These are phyloP conservation scores for Alternaria rosae DNA, from an alignment of 2,329 filamentous ascomycete species.

Conservation along the genomic window DNA sequence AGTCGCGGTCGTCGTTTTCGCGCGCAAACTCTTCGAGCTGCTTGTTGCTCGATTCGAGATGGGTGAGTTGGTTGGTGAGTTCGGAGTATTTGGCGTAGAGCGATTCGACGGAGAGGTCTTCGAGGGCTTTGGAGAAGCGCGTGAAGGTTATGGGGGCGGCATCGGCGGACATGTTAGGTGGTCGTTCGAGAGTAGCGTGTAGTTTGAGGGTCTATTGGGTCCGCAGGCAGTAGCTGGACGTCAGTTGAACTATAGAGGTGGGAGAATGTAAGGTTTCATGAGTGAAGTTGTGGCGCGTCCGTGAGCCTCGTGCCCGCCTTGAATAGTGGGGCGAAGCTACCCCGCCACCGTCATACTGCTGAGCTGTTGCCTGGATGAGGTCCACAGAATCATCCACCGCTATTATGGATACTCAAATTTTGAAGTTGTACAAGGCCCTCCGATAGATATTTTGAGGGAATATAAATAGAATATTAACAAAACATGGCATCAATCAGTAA, in stretches of 20 bases:
- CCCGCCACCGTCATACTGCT: not conserved
- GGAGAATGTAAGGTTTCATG: not conserved
- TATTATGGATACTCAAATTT: not conserved
- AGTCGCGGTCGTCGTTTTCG: slow-evolving; percentile 69
- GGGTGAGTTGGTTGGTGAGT: slow-evolving; percentile 75
- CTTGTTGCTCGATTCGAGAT: slow-evolving; percentile 76
- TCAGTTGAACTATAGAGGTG: not conserved
- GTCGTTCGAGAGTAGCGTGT: not conserved
- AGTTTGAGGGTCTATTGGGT: not conserved
- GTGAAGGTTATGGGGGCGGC: slow-evolving; percentile 66
- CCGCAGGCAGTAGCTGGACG: not conserved
- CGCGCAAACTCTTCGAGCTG: slow-evolving; percentile 70
- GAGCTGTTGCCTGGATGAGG: not conserved
- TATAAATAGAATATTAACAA: no score
- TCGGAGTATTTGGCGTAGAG: slow-evolving; percentile 79
- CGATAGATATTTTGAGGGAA: no score
- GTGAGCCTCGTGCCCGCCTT: no score
- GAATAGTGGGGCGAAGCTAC: no score
- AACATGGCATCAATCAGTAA: not conserved
- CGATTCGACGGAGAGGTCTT: slow-evolving; percentile 69
- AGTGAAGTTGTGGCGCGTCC: not conserved
- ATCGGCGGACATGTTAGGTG: slow-evolving; percentile 67
- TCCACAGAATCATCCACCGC: not conserved
- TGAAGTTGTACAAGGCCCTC: no score
- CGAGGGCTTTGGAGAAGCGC: slow-evolving; percentile 72